These are phyloP conservation scores for Malassezia brasiliensis DNA, from an alignment of 1,284 basidiomycete species.

Conservation along the genomic window DNA sequence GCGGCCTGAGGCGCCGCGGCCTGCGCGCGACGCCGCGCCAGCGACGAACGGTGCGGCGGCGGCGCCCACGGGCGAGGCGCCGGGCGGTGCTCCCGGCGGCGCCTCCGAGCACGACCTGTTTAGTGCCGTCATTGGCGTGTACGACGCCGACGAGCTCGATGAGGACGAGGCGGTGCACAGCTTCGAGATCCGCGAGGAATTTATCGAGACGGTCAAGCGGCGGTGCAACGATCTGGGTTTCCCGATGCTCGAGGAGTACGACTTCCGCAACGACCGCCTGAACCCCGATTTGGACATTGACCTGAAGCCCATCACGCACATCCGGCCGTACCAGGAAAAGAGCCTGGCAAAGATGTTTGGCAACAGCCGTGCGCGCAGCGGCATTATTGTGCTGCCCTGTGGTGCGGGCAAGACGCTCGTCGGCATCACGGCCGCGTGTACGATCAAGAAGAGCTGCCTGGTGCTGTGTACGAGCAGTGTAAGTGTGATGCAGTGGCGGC, in stretches of 20 bases:
- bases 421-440: slow-evolving; percentile 96
- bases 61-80: not conserved
- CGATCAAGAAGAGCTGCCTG: slow-evolving; percentile 98
- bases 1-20: not conserved
- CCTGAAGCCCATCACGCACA: slow-evolving; percentile 46
- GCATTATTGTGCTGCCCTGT: slow-evolving; percentile 96
- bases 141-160: slow-evolving; percentile 44
- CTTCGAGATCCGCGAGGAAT: slow-evolving; percentile 44
- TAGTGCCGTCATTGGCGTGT: slow-evolving; percentile 45
- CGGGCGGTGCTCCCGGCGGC: not conserved
- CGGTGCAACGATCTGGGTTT: slow-evolving; percentile 46
- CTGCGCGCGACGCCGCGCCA: not conserved
- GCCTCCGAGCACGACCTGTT: slow-evolving; percentile 42
- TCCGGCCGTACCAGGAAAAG: slow-evolving; percentile 48
- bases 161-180: slow-evolving; percentile 47
- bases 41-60: not conserved
- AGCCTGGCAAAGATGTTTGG: slow-evolving; percentile 48
- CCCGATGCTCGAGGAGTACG: slow-evolving; percentile 48
- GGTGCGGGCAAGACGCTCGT: slow-evolving; percentile 98
- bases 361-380: slow-evolving; percentile 55
- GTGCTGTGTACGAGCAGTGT: slow-evolving; percentile 63
- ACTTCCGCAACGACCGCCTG: slow-evolving; percentile 45
- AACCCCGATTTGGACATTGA: slow-evolving; percentile 47
- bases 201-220: slow-evolving; percentile 45
- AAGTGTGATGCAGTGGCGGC: slow-evolving; percentile 47